Conservation (phyloP, 306 rosid genomes). For the Betula pendula region DNA sequence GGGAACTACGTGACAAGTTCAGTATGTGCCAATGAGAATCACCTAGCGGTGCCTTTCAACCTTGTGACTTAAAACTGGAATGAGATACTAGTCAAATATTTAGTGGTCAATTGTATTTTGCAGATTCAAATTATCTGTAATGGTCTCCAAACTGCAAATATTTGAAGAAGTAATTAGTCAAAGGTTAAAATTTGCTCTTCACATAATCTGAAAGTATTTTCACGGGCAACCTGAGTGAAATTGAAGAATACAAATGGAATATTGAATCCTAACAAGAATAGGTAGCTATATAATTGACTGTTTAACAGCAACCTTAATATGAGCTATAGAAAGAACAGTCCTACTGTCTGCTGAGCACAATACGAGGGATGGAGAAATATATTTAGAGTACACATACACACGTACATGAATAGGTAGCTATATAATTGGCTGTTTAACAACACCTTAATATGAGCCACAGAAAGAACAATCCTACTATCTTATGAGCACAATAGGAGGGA, state of each 20-base stretch:
- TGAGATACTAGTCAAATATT: too few species aligned
- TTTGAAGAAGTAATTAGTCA: neutral
- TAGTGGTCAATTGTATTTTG: too few species aligned
- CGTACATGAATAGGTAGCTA: neutral
- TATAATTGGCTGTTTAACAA: neutral
- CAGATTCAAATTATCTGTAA: too few species aligned
- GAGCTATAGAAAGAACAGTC: too few species aligned
- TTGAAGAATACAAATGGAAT: neutral
- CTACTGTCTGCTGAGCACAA: neutral
- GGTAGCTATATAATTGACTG: neutral
- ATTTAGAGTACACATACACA: neutral
- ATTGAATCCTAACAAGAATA: neutral
- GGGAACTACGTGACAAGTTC: neutral
- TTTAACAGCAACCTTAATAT: neutral
- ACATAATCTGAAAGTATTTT: neutral
- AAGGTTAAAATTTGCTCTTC: neutral
- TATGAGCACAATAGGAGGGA: neutral
- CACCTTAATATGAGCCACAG: neutral
- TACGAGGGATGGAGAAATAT: neutral
- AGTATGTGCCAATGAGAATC: slow-evolving; percentile 4
- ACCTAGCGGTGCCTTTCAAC: neutral
- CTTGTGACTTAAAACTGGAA: neutral
- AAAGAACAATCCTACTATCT: neutral
- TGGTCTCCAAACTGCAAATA: too few species aligned
- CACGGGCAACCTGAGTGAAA: neutral